Evolutionary conservation across 1,139 yeast species (phyloP).

Genomic region (Meyerozyma sp.): DNA sequence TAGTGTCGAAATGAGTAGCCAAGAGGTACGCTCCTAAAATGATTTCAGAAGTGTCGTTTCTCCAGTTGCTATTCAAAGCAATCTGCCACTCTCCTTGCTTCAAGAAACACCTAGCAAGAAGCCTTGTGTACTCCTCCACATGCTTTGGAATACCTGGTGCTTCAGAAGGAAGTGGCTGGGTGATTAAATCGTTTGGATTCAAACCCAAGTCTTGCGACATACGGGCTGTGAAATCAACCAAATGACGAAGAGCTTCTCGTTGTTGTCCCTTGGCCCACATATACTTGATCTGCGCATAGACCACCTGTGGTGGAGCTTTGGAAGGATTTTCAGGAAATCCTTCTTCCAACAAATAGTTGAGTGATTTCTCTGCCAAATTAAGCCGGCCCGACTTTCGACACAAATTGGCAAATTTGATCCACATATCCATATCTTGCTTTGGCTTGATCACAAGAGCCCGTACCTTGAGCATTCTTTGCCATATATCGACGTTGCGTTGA

Average conservation of each 20-base stretch:
- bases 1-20: slow-evolving; percentile 89
- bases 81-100: slow-evolving; percentile 99
- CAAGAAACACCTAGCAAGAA: slow-evolving; percentile 88
- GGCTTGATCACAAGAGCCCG: slow-evolving; percentile 92
- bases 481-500: slow-evolving; percentile 93
- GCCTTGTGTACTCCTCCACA: slow-evolving; percentile 77
- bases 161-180: slow-evolving; percentile 79
- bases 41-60: slow-evolving; percentile 69
- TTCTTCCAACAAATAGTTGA: slow-evolving; percentile 68
- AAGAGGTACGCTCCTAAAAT: slow-evolving; percentile 86
- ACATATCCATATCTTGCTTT: slow-evolving; percentile 94
- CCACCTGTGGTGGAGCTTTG: slow-evolving; percentile 91
- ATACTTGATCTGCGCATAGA: slow-evolving; percentile 91
- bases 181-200: slow-evolving; percentile 73
- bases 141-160: slow-evolving; percentile 72
- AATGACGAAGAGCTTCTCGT: slow-evolving; percentile 76
- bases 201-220: slow-evolving; percentile 85
- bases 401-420: slow-evolving; percentile 96
- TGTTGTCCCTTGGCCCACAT: slow-evolving; percentile 96
- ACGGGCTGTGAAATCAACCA: slow-evolving; percentile 85
- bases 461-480: slow-evolving; percentile 95
- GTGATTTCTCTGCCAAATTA: slow-evolving; percentile 87
- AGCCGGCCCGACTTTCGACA: slow-evolving; percentile 92
- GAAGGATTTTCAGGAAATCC: slow-evolving; percentile 59
- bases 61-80: slow-evolving; percentile 72